Conservation (phyloP, 371 early-diverging fungal species). For the Zopfochytrium polystomum region DNA sequence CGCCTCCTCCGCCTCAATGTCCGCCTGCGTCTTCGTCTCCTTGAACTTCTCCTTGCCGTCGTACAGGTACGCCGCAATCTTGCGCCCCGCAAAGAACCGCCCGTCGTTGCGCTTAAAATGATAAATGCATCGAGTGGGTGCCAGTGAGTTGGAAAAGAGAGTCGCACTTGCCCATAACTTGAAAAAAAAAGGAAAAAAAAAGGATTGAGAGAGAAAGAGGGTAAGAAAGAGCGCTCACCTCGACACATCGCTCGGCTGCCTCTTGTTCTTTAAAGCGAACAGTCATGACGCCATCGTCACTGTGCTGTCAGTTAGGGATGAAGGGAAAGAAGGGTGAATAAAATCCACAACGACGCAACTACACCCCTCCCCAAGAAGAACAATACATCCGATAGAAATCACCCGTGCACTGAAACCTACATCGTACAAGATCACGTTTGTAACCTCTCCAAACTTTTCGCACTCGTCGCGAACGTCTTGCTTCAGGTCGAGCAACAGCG, state of each 20-base stretch:
- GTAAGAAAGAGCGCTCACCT: slow-evolving; percentile 45
- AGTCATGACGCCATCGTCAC: slow-evolving; percentile 81
- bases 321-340: background rate
- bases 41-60: slow-evolving; percentile 70
- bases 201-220: too few relatives aligned
- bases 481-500: slow-evolving; percentile 82
- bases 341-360: too few relatives aligned
- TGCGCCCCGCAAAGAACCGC: slow-evolving; percentile 83
- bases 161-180: too few relatives aligned
- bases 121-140: too few relatives aligned
- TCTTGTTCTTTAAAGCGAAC: slow-evolving; percentile 82
- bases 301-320: background rate
- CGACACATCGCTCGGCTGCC: slow-evolving; percentile 75
- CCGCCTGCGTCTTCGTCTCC: slow-evolving; percentile 55
- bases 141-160: background rate
- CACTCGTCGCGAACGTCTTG: slow-evolving; percentile 92
- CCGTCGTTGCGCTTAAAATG: slow-evolving; percentile 70
- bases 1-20: slow-evolving; percentile 65
- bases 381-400: background rate
- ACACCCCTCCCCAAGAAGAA: too few relatives aligned
- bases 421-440: slow-evolving; percentile 83
- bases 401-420: slow-evolving; percentile 47
- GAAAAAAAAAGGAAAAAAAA: too few relatives aligned
- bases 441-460: slow-evolving; percentile 89
- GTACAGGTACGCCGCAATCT: slow-evolving; percentile 74